These are phyloP conservation scores for Lentinula raphanica DNA, from an alignment of 768 basidiomycete species.

Conservation along the genomic window DNA sequence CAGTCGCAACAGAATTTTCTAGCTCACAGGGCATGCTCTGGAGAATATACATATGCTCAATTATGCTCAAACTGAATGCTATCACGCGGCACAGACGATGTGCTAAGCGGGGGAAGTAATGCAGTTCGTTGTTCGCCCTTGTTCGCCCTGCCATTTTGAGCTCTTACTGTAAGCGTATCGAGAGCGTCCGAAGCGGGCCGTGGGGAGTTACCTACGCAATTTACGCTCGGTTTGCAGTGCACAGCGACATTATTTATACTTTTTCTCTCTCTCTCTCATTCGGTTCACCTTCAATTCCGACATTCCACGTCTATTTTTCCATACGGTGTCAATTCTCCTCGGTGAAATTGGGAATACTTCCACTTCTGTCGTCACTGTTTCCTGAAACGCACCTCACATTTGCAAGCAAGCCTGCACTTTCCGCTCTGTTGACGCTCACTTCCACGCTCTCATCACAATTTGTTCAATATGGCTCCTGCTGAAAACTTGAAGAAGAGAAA, in stretches of 20 bases:
- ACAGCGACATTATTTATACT: conserved; percentile 3
- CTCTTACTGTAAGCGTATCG: not conserved
- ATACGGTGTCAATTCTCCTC: not conserved
- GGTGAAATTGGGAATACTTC: conserved; percentile 1
- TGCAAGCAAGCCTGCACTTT: not conserved
- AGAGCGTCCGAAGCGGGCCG: not conserved
- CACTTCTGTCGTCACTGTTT: not conserved
- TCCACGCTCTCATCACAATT: not conserved
- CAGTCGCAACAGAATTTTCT: not conserved
- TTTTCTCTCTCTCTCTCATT: not conserved
- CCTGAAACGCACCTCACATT: not conserved
- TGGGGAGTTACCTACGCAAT: not conserved
- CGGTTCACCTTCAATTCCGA: not conserved
- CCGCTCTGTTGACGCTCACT: not conserved
- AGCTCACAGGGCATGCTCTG: not conserved
- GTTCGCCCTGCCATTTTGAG: no score
- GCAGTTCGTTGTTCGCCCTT: no score
- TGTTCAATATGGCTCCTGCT: conserved; percentile 6
- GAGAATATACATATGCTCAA: no score
- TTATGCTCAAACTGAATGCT: not conserved
- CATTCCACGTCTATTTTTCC: not conserved
- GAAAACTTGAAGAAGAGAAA: conserved; percentile 68
- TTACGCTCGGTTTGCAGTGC: not conserved
- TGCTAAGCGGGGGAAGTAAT: no score
- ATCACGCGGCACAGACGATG: not conserved